Evolutionary conservation across 2,329 filamentous ascomycete genomes (phyloP).

Genomic region (Beauveria sp.): DNA sequence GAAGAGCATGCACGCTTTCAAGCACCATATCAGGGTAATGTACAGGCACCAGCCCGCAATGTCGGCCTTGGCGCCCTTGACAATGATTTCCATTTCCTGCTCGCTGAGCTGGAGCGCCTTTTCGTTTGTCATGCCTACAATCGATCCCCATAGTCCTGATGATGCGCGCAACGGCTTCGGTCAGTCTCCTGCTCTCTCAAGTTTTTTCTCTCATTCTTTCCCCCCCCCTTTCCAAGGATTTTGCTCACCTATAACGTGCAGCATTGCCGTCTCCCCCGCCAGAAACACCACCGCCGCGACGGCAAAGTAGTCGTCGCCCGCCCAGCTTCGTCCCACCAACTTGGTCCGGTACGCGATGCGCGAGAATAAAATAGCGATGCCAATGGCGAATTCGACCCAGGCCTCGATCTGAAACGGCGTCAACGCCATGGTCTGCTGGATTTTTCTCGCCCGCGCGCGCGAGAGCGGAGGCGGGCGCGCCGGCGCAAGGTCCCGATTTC

Average conservation of each 20-base stretch:
- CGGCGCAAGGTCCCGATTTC: too few relatives aligned
- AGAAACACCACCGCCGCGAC: conserved; percentile 28
- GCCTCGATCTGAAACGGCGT: conserved; percentile 36
- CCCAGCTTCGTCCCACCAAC: conserved; percentile 31
- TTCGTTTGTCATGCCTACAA: conserved; percentile 18
- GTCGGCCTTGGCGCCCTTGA: conserved; percentile 16
- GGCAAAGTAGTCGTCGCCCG: conserved; percentile 37
- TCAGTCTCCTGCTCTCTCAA: not conserved
- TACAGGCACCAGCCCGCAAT: conserved; percentile 29
- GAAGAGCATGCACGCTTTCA: conserved; percentile 32
- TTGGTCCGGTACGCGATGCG: conserved; percentile 32
- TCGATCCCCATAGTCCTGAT: conserved; percentile 18
- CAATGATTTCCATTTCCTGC: conserved; percentile 13
- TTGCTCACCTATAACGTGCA: conserved; percentile 26
- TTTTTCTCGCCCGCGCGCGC: not conserved
- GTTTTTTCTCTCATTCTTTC: not conserved
- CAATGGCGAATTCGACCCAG: conserved; percentile 36
- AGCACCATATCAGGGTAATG: conserved; percentile 29
- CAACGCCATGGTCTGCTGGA: conserved; percentile 16
- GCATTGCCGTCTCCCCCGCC: conserved; percentile 23
- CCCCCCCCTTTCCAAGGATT: conserved; percentile 4
- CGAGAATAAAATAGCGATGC: conserved; percentile 27
- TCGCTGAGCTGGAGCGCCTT: conserved; percentile 13
- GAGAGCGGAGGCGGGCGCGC: too few relatives aligned
- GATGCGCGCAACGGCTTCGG: conserved; percentile 1